phyloP scores from a whole-genome alignment of 2,329 filamentous ascomycete species.

The Aspergillus transmontanensis region DNA sequence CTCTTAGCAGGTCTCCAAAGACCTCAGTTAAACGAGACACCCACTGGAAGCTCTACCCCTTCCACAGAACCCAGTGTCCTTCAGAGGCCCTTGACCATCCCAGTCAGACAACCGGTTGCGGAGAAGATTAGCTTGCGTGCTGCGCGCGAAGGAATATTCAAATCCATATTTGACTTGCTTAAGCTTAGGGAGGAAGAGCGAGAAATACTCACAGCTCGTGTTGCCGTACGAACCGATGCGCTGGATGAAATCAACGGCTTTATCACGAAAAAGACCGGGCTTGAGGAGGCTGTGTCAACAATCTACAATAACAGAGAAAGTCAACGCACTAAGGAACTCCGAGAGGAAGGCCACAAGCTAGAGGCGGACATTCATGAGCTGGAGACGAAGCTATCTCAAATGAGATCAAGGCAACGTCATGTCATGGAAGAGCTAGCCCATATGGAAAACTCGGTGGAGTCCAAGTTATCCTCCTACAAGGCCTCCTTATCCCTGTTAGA shows the following conservation, averaged over 20 bases:
- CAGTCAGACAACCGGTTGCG: constrained; percentile 40
- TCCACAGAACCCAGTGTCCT: constrained; percentile 32
- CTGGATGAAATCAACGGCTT: constrained; percentile 56
- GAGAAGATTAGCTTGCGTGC: constrained; percentile 55
- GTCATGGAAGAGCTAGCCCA: constrained; percentile 56
- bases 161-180: constrained; percentile 59
- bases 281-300: constrained; percentile 53
- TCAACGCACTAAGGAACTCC: constrained; percentile 47
- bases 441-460: constrained; percentile 59
- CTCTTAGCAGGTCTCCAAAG: constrained; percentile 52
- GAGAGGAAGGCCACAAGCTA: constrained; percentile 54
- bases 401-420: constrained; percentile 58
- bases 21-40: constrained; percentile 42
- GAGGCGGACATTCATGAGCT: constrained; percentile 60
- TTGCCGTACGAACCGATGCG: constrained; percentile 48
- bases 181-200: constrained; percentile 60
- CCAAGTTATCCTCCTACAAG: constrained; percentile 61
- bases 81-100: constrained; percentile 39
- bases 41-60: constrained; percentile 47
- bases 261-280: constrained; percentile 50
- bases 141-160: constrained; percentile 59
- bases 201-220: constrained; percentile 50
- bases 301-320: constrained; percentile 52
- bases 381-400: constrained; percentile 57
- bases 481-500: constrained; percentile 58